phyloP scores from a whole-genome alignment of 148 eudicot genomes.

The Vaccinium darrowii region DNA sequence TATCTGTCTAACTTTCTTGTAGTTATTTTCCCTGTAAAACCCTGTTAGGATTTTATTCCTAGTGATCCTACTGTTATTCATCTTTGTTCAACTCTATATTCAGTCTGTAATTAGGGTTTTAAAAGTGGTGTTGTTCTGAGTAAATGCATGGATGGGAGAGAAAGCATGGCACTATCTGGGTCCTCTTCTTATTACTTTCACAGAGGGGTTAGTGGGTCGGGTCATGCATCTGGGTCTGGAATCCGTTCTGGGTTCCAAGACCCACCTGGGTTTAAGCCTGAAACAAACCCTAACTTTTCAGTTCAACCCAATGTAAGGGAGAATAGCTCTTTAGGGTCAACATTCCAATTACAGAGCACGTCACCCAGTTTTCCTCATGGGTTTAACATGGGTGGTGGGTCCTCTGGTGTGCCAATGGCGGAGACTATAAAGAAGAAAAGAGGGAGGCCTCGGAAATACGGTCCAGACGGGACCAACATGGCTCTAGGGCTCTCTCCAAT shows the following conservation, averaged over 20 bases:
- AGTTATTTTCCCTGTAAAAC: background rate
- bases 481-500: constrained; percentile 59
- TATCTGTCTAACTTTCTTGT: background rate
- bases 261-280: constrained; percentile 19
- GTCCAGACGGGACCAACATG: constrained; percentile 74
- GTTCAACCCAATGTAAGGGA: constrained; percentile 26
- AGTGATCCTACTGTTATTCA: background rate
- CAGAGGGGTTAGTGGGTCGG: constrained; percentile 23
- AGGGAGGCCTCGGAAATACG: constrained; percentile 96
- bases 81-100: background rate
- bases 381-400: constrained; percentile 36
- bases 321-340: constrained; percentile 28
- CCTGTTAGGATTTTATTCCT: constrained; percentile 10
- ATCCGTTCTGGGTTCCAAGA: constrained; percentile 7
- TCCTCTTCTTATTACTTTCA: constrained; percentile 28
- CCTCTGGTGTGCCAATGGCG: constrained; percentile 44
- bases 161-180: constrained; percentile 28
- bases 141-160: constrained; percentile 41
- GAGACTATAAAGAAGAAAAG: constrained; percentile 80
- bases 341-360: constrained; percentile 45
- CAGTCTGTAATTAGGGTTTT: background rate
- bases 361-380: constrained; percentile 46
- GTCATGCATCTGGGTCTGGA: constrained; percentile 18
- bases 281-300: constrained; percentile 22
- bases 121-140: background rate